Evolutionary conservation across 495 filamentous ascomycete genomes (phyloP).

Genomic region (Pseudotulostoma volvatum): DNA sequence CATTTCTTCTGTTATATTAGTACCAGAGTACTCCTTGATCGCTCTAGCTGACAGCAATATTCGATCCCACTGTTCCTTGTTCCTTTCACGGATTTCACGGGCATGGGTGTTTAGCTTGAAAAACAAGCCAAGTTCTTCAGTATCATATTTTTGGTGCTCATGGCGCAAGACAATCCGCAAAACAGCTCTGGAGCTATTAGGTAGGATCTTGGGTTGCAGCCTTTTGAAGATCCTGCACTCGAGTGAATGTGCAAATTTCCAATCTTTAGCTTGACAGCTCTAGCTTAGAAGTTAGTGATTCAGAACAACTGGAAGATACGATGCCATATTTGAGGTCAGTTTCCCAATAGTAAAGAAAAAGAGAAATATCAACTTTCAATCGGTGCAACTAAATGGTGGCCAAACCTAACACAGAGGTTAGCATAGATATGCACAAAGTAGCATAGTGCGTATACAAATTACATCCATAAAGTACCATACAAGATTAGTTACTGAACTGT

Average conservation of each 20-base stretch:
- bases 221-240: slow-evolving; percentile 40
- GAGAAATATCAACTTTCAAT: no score
- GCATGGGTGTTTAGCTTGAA: slow-evolving; percentile 32
- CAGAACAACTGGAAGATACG: no score
- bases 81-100: slow-evolving; percentile 20
- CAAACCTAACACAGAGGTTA: no score
- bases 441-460: no score
- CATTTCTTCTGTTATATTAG: slow-evolving; percentile 20
- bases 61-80: slow-evolving; percentile 25
- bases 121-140: slow-evolving; percentile 26
- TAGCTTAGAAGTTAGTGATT: no score
- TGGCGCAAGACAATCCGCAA: slow-evolving; percentile 34
- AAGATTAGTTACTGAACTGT: not conserved
- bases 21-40: slow-evolving; percentile 33
- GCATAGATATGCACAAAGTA: no score
- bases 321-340: no score
- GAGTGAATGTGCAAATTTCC: slow-evolving; percentile 40
- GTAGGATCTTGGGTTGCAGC: slow-evolving; percentile 33
- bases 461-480: no score
- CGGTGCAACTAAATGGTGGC: no score
- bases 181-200: slow-evolving; percentile 39
- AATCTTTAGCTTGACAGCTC: slow-evolving; percentile 45
- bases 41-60: slow-evolving; percentile 38
- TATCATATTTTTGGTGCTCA: slow-evolving; percentile 15
- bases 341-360: no score